These are phyloP conservation scores for Fusarium sp. DNA, from an alignment of 2,329 filamentous ascomycete species.

Conservation along the genomic window DNA sequence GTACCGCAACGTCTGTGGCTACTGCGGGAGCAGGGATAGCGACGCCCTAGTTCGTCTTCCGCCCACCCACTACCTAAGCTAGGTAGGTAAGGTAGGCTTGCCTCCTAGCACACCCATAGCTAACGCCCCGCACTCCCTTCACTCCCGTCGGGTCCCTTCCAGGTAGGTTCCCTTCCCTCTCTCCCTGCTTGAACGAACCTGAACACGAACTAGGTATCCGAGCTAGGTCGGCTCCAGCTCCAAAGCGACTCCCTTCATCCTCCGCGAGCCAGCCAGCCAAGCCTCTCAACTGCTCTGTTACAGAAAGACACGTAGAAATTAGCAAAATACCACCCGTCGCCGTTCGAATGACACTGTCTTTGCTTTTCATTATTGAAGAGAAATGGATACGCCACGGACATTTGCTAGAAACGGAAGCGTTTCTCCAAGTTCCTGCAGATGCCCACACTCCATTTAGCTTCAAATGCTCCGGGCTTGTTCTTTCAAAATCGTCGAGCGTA, in stretches of 20 bases:
- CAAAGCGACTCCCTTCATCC: constrained; percentile 26
- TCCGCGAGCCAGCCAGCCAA: constrained; percentile 3
- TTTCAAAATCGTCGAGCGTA: not conserved
- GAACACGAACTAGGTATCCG: not conserved
- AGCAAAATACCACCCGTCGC: constrained; percentile 7
- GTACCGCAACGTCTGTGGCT: constrained; percentile 39
- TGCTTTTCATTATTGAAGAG: constrained; percentile 24
- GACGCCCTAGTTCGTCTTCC: constrained; percentile 27
- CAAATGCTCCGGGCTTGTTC: not conserved
- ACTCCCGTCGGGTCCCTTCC: constrained; percentile 2
- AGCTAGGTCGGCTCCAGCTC: not conserved
- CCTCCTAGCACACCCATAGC: constrained; percentile 35
- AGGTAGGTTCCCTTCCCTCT: not conserved
- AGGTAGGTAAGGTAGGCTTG: not conserved
- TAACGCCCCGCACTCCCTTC: constrained; percentile 21
- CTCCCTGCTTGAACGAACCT: constrained; percentile 18
- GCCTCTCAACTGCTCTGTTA: not conserved
- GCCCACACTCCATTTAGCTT: constrained; percentile 13
- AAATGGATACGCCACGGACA: constrained; percentile 18
- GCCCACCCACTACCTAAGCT: not conserved
- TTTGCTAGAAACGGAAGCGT: constrained; percentile 12
- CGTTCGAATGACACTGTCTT: constrained; percentile 13
- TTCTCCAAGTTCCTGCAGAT: constrained; percentile 1
- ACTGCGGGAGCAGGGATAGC: constrained; percentile 46
- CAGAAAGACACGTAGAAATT: not conserved